Conservation (phyloP, 352 stramenopile genomes). For the Paralagenidium karlingii region DNA sequence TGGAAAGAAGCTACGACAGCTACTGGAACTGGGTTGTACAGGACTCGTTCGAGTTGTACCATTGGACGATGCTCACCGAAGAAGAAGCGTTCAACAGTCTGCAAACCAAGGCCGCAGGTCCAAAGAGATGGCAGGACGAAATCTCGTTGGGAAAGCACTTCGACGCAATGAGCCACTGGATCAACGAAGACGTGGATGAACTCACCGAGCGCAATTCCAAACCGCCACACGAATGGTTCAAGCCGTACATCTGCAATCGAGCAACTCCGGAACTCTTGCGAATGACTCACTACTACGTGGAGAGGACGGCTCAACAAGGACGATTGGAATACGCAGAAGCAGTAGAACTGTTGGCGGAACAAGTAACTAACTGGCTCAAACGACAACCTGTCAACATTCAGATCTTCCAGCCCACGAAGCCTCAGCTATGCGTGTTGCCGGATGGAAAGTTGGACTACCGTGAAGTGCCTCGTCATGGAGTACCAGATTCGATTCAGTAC, state of each 20-base stretch:
- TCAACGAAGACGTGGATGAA: slow-evolving; percentile 35
- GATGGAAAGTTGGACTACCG: slow-evolving; percentile 37
- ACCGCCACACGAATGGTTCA: slow-evolving; percentile 44
- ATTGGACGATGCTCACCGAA: slow-evolving; percentile 14
- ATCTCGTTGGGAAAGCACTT: too few species aligned
- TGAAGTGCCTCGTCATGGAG: slow-evolving; percentile 34
- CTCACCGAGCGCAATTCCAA: too few species aligned
- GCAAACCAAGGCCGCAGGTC: too few species aligned
- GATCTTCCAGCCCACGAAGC: slow-evolving; percentile 34
- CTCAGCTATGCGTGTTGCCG: slow-evolving; percentile 35
- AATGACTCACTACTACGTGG: slow-evolving; percentile 34
- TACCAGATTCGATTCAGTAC: slow-evolving; percentile 43
- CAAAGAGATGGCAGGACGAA: too few species aligned
- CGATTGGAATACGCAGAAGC: slow-evolving; percentile 28
- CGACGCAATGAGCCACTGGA: slow-evolving; percentile 37
- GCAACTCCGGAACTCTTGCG: slow-evolving; percentile 47
- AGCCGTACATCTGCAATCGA: slow-evolving; percentile 54
- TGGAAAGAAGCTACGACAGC: slow-evolving; percentile 65
- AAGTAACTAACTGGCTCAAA: slow-evolving; percentile 37
- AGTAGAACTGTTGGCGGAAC: slow-evolving; percentile 41
- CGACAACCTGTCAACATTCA: slow-evolving; percentile 44
- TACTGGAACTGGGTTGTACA: slow-evolving; percentile 77
- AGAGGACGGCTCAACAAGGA: slow-evolving; percentile 26
- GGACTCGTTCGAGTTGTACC: slow-evolving; percentile 51
- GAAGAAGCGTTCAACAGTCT: slow-evolving; percentile 3